Evolutionary conservation across 2,329 filamentous ascomycete species (phyloP).

Genomic region (Talaromyces sp.): DNA sequence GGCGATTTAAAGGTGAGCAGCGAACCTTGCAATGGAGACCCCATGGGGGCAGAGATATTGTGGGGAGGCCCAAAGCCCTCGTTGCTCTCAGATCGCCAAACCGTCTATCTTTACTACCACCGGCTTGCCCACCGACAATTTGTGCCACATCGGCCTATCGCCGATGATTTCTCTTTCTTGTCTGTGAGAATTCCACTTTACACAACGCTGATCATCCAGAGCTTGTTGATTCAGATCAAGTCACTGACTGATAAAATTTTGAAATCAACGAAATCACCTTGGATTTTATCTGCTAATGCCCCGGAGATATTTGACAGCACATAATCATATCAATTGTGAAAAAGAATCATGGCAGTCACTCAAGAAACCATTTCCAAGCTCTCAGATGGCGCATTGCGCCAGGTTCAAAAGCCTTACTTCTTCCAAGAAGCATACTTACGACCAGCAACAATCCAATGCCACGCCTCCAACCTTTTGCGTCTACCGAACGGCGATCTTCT

Average conservation of each 20-base stretch:
- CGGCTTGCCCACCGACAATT: constrained; percentile 10
- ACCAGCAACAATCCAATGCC: constrained; percentile 44
- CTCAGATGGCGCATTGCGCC: constrained; percentile 6
- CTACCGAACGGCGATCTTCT: constrained; percentile 44
- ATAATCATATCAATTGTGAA: not conserved
- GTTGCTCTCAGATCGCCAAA: not conserved
- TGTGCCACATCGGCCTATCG: not conserved
- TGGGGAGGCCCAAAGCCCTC: not conserved
- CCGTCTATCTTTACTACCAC: not conserved
- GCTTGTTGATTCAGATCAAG: not conserved
- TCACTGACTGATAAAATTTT: not conserved
- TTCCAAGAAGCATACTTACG: constrained; percentile 32
- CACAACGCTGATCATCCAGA: not conserved
- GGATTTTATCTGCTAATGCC: not conserved
- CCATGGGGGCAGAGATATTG: not conserved
- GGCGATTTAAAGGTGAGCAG: constrained; percentile 6
- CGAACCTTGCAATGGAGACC: not conserved
- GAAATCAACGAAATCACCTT: not conserved
- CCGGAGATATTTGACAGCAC: not conserved
- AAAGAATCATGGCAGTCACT: constrained; percentile 7
- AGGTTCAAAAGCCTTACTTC: constrained; percentile 11
- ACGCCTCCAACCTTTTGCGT: constrained; percentile 48
- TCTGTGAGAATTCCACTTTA: not conserved
- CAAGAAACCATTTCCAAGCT: constrained; percentile 11
- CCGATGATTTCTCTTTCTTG: not conserved